Evolutionary conservation across 352 stramenopile genomes (phyloP).

Genomic region (Phytophthora pisi): DNA sequence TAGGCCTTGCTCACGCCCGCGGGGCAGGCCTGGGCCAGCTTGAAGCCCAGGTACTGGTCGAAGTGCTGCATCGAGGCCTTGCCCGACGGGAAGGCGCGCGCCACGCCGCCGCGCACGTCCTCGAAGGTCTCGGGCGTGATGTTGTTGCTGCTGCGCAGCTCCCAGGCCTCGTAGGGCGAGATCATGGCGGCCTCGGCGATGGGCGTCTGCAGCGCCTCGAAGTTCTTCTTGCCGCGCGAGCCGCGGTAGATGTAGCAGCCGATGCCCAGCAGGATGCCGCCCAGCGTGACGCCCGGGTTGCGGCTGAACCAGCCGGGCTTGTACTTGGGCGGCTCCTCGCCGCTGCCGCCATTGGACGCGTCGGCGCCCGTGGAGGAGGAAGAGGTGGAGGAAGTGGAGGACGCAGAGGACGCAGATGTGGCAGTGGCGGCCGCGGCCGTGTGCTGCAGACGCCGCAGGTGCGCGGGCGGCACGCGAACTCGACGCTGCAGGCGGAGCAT

Average conservation of each 20-base stretch:
- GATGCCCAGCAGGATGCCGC: slow-evolving; percentile 71
- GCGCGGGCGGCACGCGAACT: slow-evolving; percentile 13
- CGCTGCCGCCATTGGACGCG: slow-evolving; percentile 15
- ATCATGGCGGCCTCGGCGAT: slow-evolving; percentile 80
- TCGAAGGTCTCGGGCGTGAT: slow-evolving; percentile 75
- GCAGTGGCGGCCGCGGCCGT: slow-evolving; percentile 5
- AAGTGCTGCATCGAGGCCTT: slow-evolving; percentile 80
- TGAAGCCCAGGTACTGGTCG: slow-evolving; percentile 78
- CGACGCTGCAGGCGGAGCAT: slow-evolving; percentile 32
- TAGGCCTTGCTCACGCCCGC: slow-evolving; percentile 71
- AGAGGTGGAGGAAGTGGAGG: slow-evolving; percentile 4
- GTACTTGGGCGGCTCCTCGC: slow-evolving; percentile 72
- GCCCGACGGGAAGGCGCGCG: slow-evolving; percentile 61
- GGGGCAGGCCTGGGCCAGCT: slow-evolving; percentile 61
- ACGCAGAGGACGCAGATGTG: neutral
- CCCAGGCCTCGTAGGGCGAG: slow-evolving; percentile 86
- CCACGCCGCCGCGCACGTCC: slow-evolving; percentile 50
- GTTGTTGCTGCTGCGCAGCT: slow-evolving; percentile 79
- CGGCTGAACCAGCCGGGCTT: slow-evolving; percentile 88
- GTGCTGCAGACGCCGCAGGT: slow-evolving; percentile 24
- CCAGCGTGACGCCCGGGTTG: slow-evolving; percentile 80
- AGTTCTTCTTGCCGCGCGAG: slow-evolving; percentile 80
- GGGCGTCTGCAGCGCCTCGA: slow-evolving; percentile 69
- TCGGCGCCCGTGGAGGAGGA: neutral
- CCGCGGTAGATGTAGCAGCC: slow-evolving; percentile 77